Conservation (phyloP, 805 yeast species). For the Blastobotrys robertii region DNA sequence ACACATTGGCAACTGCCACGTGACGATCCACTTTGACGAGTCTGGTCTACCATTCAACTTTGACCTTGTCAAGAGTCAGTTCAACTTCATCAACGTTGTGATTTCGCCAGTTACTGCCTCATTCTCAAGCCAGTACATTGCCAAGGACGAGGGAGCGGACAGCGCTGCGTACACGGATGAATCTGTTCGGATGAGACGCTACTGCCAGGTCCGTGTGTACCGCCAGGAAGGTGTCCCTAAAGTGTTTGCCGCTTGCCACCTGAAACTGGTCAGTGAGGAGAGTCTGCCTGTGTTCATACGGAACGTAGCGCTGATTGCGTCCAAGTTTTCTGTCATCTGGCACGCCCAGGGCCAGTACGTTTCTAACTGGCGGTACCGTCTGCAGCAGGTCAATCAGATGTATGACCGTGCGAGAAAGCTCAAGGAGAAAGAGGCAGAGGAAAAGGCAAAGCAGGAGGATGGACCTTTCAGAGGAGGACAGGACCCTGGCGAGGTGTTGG, state of each 20-base stretch:
- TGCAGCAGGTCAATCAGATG: slow-evolving; percentile 40
- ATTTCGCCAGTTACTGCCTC: slow-evolving; percentile 49
- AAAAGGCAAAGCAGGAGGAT: not conserved
- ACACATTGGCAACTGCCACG: slow-evolving; percentile 81
- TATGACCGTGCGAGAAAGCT: slow-evolving; percentile 17
- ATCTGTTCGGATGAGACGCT: slow-evolving; percentile 7
- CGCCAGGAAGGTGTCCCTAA: slow-evolving; percentile 67
- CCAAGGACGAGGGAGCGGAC: slow-evolving; percentile 5
- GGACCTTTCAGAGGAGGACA: not conserved
- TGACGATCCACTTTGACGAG: slow-evolving; percentile 74
- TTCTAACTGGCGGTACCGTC: slow-evolving; percentile 61
- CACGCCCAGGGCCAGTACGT: slow-evolving; percentile 47
- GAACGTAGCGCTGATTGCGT: slow-evolving; percentile 53
- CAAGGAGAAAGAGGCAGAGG: slow-evolving; percentile 1
- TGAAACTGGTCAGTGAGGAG: slow-evolving; percentile 54
- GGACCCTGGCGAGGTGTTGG: not conserved
- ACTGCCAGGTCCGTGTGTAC: slow-evolving; percentile 53
- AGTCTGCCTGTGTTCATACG: slow-evolving; percentile 57
- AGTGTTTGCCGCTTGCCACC: slow-evolving; percentile 63
- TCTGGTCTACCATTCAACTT: slow-evolving; percentile 58
- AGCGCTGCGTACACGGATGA: slow-evolving; percentile 3
- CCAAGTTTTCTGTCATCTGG: slow-evolving; percentile 70
- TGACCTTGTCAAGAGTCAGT: slow-evolving; percentile 64
- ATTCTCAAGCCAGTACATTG: slow-evolving; percentile 6
- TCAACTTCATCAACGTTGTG: slow-evolving; percentile 73